Evolutionary conservation across 2,329 filamentous ascomycete species (phyloP).

Genomic region (Arthrobotrys megalospora): DNA sequence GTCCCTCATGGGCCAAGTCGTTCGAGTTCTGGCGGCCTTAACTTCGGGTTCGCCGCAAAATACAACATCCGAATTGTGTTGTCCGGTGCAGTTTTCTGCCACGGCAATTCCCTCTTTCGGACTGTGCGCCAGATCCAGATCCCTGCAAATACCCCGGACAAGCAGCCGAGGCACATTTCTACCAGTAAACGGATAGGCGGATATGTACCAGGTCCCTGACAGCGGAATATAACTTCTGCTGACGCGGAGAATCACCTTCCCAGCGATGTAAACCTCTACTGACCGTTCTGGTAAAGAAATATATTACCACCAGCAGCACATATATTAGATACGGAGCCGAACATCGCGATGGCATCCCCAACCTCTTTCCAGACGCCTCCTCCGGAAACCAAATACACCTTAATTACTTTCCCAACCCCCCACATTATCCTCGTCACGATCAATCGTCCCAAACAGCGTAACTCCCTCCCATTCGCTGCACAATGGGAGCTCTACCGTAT

Average conservation of each 20-base stretch:
- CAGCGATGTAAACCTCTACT: background rate
- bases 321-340: background rate
- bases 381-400: constrained; percentile 65
- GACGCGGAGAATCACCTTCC: background rate
- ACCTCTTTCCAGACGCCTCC: constrained; percentile 63
- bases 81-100: constrained; percentile 33
- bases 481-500: constrained; percentile 71
- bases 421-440: constrained; percentile 75
- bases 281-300: background rate
- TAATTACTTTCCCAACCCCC: constrained; percentile 71
- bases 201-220: constrained; percentile 4
- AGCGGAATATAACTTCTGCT: constrained; percentile 7
- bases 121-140: background rate
- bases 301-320: background rate
- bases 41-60: background rate
- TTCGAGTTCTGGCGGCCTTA: no score
- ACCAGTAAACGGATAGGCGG: constrained; percentile 5
- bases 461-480: constrained; percentile 72
- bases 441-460: constrained; percentile 74
- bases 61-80: constrained; percentile 28
- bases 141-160: background rate
- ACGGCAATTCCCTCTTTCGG: constrained; percentile 39
- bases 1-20: no score
- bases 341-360: constrained; percentile 34
- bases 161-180: constrained; percentile 41